Evolutionary conservation across 176 grass and related monocot genomes (phyloP).

Genomic region (Carex cristatella): DNA sequence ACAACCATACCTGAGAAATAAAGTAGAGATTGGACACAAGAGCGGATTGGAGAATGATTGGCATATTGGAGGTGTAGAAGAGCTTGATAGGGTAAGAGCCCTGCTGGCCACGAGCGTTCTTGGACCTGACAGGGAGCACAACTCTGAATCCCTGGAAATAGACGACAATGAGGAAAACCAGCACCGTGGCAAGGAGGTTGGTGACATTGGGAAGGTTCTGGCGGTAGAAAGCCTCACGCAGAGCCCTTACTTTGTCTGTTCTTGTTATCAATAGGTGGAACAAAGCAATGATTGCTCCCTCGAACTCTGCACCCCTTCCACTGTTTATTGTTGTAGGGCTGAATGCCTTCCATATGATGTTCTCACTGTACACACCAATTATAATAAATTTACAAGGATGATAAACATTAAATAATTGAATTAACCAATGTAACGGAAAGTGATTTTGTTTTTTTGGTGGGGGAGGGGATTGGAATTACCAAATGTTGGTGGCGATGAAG

Average conservation of each 20-base stretch:
- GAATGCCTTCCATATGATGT: constrained; percentile 99
- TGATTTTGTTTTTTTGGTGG: not conserved
- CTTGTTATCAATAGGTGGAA: constrained; percentile 94
- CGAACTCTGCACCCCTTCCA: constrained; percentile 86
- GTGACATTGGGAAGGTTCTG: constrained; percentile 98
- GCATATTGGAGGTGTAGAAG: constrained; percentile 98
- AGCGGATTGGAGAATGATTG: constrained; percentile 91
- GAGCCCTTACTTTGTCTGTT: constrained; percentile 76
- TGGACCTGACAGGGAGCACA: constrained; percentile 90
- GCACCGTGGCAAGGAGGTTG: constrained; percentile 82
- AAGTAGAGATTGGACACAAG: constrained; percentile 93
- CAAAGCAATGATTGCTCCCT: constrained; percentile 88
- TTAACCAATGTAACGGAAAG: not conserved
- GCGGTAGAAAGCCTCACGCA: constrained; percentile 86
- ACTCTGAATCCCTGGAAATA: constrained; percentile 98
- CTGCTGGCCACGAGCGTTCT: constrained; percentile 90
- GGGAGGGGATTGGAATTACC: constrained; percentile 31
- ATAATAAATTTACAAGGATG: constrained; percentile 2
- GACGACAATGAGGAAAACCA: constrained; percentile 92
- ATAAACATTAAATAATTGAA: constrained; percentile 1
- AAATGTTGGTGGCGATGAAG: constrained; percentile 98
- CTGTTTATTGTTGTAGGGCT: constrained; percentile 95
- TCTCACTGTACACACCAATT: constrained; percentile 51
- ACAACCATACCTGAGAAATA: constrained; percentile 68
- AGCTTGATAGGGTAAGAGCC: constrained; percentile 98